Conservation (phyloP, 164 flowering plant genomes). For the Chimonanthus salicifolius region DNA sequence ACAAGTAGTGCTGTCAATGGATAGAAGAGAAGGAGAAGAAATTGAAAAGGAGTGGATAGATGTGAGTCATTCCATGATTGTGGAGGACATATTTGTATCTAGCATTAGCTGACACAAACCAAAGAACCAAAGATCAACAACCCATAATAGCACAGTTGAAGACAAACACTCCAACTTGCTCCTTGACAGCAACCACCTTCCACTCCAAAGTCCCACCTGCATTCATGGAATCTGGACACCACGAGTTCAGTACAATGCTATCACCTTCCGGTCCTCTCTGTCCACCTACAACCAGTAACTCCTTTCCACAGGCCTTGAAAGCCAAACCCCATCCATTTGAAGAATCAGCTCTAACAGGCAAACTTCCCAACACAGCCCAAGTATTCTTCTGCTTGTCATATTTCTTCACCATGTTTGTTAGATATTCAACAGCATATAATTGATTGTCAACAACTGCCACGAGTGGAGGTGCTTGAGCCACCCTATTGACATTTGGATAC, state of each 20-base stretch:
- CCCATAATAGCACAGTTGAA: constrained; percentile 44
- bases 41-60: background rate
- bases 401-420: constrained; percentile 30
- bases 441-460: constrained; percentile 37
- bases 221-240: constrained; percentile 31
- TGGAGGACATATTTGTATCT: background rate
- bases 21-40: background rate
- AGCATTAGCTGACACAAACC: background rate
- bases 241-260: constrained; percentile 30
- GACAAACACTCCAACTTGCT: constrained; percentile 30
- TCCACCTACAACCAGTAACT: constrained; percentile 35
- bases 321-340: constrained; percentile 43
- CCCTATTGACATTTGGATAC: constrained; percentile 19
- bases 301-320: constrained; percentile 34
- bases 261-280: constrained; percentile 28
- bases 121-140: constrained; percentile 17
- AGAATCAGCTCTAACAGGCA: constrained; percentile 33
- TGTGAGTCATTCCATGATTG: constrained; percentile 1
- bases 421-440: constrained; percentile 34
- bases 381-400: constrained; percentile 28
- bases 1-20: constrained; percentile 5
- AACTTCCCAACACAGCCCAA: constrained; percentile 30
- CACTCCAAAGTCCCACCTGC: constrained; percentile 21
- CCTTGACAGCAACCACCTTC: constrained; percentile 25
- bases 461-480: constrained; percentile 29